Conservation (phyloP, 2,329 filamentous ascomycete genomes). For the Hypomyces perniciosus region DNA sequence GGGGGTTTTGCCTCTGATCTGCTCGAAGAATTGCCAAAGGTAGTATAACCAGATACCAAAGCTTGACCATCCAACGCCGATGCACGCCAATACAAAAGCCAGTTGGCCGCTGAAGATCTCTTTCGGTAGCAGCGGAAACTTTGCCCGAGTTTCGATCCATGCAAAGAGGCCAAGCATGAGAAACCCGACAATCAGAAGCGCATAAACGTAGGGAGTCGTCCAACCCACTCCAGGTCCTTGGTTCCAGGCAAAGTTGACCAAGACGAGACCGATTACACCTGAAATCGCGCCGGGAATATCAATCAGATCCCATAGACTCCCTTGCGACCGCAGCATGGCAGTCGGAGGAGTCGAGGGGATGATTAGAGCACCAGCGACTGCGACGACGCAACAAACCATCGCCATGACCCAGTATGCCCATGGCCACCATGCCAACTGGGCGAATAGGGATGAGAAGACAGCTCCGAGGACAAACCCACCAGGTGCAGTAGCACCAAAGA, state of each 20-base stretch:
- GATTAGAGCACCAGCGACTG: conserved; percentile 21
- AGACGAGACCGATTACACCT: conserved; percentile 46
- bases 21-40: conserved; percentile 38
- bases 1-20: conserved; percentile 31
- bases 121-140: conserved; percentile 1
- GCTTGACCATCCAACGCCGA: conserved; percentile 42
- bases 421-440: conserved; percentile 33
- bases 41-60: conserved; percentile 47
- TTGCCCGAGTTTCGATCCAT: conserved; percentile 37
- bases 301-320: conserved; percentile 19
- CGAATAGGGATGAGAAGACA: conserved; percentile 17
- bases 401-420: conserved; percentile 37
- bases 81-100: conserved; percentile 44
- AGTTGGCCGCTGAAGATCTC: conserved; percentile 5
- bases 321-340: not conserved
- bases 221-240: conserved; percentile 53
- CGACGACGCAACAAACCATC: conserved; percentile 23
- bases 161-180: conserved; percentile 48
- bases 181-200: conserved; percentile 48
- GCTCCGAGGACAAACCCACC: conserved; percentile 26
- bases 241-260: conserved; percentile 60
- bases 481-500: conserved; percentile 30
- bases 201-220: conserved; percentile 46
- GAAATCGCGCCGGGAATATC: conserved; percentile 29
- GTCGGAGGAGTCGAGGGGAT: conserved; percentile 20